Base-by-base conservation (phyloP, 352 stramenopile species). In the Poterioochromonas sp. region DNA sequence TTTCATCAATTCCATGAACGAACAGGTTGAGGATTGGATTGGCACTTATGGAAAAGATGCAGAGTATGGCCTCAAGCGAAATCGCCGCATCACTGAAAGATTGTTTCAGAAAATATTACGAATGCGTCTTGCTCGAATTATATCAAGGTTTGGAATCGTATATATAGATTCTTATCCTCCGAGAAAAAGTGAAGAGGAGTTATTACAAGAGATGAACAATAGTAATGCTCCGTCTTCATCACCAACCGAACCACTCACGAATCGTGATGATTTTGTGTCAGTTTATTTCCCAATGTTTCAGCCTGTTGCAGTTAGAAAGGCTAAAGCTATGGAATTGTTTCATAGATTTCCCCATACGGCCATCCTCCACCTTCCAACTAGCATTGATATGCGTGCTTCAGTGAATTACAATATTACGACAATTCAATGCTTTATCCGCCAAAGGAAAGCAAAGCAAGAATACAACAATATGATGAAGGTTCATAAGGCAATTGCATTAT, bases 41-140 rank as follows among this genome's bases (percentile, higher is more conserved):
- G 8, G 11, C 11, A 69, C 54, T 20, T 78, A 68, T 53, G 71
- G 71, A 22, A 29, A 43, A 39, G 71, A 78, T 53, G 0, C 43
- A 22, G 71, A 78, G 47, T 78, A 78, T 53, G 26, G 47, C 1
- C 39, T 68, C 5, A 64, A 53, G 47, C 8, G 71, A 49, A 78
- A 65, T 51, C 49, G 71, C 1, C 71, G 71, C 32, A 78, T 78
- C 41, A 68, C 71, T 29, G 43, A 78, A 22, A 37, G 71, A 53
- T 15, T 63, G 15, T 78, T 78, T 53, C 34, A 39, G 20, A 44
- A 44, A 32, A 63, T 78, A 5, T 53, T 78, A 53, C 3, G 35
- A 20, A 64, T 11, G 5, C 5, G n/a, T 1, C 32, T 49, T 53
- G 47, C 35, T 11, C 41, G 71, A 51, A 3, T 78, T 15, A 3